Evolutionary conservation across 2,329 filamentous ascomycete genomes (phyloP).

Genomic region (Pestalotiopsis sp.): DNA sequence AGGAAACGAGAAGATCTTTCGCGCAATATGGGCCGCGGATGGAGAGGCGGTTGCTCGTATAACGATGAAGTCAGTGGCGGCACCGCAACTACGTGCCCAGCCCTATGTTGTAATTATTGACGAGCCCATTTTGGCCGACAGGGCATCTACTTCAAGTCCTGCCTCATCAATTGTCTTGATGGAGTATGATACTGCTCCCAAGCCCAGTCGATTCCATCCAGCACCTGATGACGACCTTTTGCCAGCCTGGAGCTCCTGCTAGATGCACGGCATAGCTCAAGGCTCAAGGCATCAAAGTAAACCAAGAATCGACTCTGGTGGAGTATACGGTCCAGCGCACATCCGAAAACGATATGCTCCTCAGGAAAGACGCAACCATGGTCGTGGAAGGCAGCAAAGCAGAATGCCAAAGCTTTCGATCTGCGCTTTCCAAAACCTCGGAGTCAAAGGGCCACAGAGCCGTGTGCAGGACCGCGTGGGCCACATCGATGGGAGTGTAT

Average conservation of each 20-base stretch:
- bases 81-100: not conserved
- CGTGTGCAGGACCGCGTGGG: too few species aligned
- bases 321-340: not conserved
- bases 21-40: conserved; percentile 35
- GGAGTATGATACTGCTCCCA: not conserved
- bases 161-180: not conserved
- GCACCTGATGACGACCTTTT: not conserved
- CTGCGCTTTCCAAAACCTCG: too few species aligned
- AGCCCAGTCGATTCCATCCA: not conserved
- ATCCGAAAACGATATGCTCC: not conserved
- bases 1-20: conserved; percentile 31
- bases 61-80: conserved; percentile 26
- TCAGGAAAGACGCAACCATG: not conserved
- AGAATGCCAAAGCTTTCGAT: too few species aligned
- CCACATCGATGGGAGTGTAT: conserved; percentile 25
- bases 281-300: conserved; percentile 22
- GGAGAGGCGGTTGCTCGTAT: conserved; percentile 26
- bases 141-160: not conserved
- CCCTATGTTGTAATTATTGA: not conserved
- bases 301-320: conserved; percentile 20
- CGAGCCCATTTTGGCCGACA: not conserved
- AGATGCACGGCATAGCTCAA: not conserved
- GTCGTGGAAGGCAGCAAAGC: too few species aligned
- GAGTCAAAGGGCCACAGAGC: too few species aligned
- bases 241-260: not conserved